A percentile compares a stretch with the other conserved stretches of the same genome.
Conservation (phyloP, 306 rosid species). For the Canavalia gladiata region DNA sequence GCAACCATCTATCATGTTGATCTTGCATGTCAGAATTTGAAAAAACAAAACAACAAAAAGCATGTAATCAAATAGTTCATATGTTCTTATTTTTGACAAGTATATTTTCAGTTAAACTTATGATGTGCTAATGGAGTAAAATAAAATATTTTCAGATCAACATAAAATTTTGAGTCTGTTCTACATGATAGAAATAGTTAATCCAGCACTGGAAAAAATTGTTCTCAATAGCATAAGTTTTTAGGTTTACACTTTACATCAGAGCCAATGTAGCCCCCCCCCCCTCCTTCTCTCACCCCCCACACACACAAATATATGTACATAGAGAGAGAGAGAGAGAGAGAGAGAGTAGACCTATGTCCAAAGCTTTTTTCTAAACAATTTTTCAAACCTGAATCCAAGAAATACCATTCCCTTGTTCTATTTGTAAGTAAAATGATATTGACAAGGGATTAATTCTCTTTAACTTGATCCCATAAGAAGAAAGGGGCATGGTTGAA, state of each 20-base stretch:
- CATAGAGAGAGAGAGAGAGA: too few relatives aligned
- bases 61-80: background rate
- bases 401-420: background rate
- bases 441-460: background rate
- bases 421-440: background rate
- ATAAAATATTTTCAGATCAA: background rate
- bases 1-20: background rate
- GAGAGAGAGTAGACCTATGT: background rate
- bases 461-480: background rate
- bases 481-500: background rate
- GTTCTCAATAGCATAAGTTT: background rate
- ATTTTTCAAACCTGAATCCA: too few relatives aligned
- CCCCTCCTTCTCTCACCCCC: too few relatives aligned
- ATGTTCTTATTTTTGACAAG: too few relatives aligned
- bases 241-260: too few relatives aligned
- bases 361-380: background rate
- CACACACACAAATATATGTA: too few relatives aligned
- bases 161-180: background rate
- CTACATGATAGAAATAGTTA: too few relatives aligned
- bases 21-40: conserved; percentile 6
- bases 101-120: background rate
- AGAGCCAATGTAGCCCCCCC: too few relatives aligned
- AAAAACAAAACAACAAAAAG: background rate
- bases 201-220: background rate
- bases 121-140: background rate